Percentiles rank a stretch among this genome's conserved stretches.
Evolutionary conservation across 2,329 filamentous ascomycete species (phyloP).

Genomic region (Microsporum audouinii): DNA sequence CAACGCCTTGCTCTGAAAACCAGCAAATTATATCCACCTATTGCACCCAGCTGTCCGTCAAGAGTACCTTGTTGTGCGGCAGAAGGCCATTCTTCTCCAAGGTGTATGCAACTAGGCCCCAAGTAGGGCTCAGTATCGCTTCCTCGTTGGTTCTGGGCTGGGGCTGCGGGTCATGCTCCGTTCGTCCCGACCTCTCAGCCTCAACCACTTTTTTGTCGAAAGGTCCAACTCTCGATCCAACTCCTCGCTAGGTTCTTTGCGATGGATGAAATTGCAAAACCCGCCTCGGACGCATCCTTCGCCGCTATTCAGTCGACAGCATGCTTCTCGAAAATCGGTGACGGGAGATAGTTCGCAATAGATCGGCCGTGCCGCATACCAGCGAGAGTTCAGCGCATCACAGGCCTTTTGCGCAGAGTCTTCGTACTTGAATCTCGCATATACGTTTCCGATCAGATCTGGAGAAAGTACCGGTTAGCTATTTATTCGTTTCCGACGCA

Average conservation of each 20-base stretch:
- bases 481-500: slow-evolving; percentile 17
- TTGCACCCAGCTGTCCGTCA: too few relatives aligned
- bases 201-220: slow-evolving; percentile 93
- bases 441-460: slow-evolving; percentile 97
- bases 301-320: slow-evolving; percentile 84
- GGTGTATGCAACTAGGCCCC: neutral
- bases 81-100: neutral
- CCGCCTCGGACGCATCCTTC: slow-evolving; percentile 93
- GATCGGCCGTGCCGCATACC: slow-evolving; percentile 94
- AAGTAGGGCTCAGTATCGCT: slow-evolving; percentile 40
- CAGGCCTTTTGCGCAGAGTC: slow-evolving; percentile 87
- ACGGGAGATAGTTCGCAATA: slow-evolving; percentile 97
- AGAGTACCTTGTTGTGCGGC: too few relatives aligned
- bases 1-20: neutral
- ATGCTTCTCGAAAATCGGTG: slow-evolving; percentile 95
- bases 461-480: neutral
- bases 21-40: neutral
- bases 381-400: slow-evolving; percentile 84
- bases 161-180: slow-evolving; percentile 72
- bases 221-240: slow-evolving; percentile 78
- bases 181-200: slow-evolving; percentile 69
- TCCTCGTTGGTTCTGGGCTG: slow-evolving; percentile 70
- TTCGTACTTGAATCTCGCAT: slow-evolving; percentile 99
- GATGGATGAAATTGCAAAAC: slow-evolving; percentile 98
- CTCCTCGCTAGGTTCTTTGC: slow-evolving; percentile 85